A percentile compares a stretch with the other conserved stretches of the same genome.
These are phyloP conservation scores for Chalaropsis thielavioides DNA, from an alignment of 2,329 filamentous ascomycete species.

Conservation along the genomic window DNA sequence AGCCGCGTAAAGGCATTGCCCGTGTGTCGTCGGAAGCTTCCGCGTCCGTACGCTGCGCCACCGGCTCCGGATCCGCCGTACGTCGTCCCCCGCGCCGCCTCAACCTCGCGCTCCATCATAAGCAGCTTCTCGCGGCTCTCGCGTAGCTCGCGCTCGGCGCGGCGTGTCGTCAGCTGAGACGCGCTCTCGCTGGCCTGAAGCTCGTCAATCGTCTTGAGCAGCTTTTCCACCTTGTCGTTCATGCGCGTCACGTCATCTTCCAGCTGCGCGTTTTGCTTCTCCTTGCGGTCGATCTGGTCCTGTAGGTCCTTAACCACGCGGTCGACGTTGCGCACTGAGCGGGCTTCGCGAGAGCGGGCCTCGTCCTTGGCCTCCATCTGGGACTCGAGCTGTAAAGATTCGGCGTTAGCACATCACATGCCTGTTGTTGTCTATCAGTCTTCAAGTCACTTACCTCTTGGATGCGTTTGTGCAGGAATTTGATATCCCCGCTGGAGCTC, in stretches of 20 bases:
- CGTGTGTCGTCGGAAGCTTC: constrained; percentile 33
- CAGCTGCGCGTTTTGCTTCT: constrained; percentile 70
- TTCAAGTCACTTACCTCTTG: constrained; percentile 60
- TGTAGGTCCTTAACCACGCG: constrained; percentile 88
- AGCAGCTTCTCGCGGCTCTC: constrained; percentile 75
- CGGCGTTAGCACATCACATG: constrained; percentile 21
- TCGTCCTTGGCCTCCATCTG: constrained; percentile 73
- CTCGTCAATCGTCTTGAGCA: constrained; percentile 84
- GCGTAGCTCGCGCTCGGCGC: constrained; percentile 76
- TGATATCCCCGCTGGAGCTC: constrained; percentile 83
- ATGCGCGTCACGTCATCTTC: constrained; percentile 72
- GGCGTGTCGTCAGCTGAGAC: constrained; percentile 65
- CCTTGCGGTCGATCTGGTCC: constrained; percentile 79
- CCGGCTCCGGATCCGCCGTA: constrained; percentile 23
- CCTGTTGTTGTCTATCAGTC: background rate
- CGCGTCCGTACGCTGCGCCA: constrained; percentile 25
- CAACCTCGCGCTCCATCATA: constrained; percentile 75
- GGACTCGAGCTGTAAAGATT: constrained; percentile 55
- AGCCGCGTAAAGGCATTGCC: constrained; percentile 25
- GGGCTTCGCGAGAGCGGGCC: constrained; percentile 64
- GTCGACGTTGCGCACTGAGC: constrained; percentile 82
- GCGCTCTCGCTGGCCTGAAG: constrained; percentile 76
- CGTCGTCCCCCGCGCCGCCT: constrained; percentile 52
- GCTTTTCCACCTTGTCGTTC: constrained; percentile 79
- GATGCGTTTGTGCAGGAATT: constrained; percentile 85